A percentile compares a stretch with the other conserved stretches of the same genome.
These are phyloP conservation scores for Ceriops tagal DNA, from an alignment of 345 rosid species.

Conservation along the genomic window DNA sequence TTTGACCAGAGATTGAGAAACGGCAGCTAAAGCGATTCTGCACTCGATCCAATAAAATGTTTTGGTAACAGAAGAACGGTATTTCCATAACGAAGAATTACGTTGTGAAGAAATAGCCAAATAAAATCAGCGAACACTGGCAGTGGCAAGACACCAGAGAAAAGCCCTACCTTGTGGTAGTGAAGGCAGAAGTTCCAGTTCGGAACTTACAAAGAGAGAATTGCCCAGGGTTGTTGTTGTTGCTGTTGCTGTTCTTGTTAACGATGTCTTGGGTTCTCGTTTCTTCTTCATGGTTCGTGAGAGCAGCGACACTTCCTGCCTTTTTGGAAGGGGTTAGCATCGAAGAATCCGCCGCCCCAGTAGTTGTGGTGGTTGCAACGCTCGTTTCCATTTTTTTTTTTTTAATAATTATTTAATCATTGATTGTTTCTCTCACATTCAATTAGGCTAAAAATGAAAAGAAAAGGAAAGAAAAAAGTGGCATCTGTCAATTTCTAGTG, in stretches of 20 bases:
- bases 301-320: background rate
- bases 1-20: slow-evolving; percentile 21
- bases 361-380: background rate
- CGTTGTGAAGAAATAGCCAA: slow-evolving; percentile 1
- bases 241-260: background rate
- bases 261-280: background rate
- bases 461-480: no score
- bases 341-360: slow-evolving; percentile 41
- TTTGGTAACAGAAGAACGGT: slow-evolving; percentile 43
- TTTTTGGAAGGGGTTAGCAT: slow-evolving; percentile 20
- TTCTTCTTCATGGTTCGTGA: slow-evolving; percentile 16
- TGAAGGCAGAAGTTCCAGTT: slow-evolving; percentile 4
- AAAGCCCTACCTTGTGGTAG: slow-evolving; percentile 11
- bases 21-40: slow-evolving; percentile 32
- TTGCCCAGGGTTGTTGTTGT: background rate
- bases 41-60: slow-evolving; percentile 38
- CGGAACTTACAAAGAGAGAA: slow-evolving; percentile 8
- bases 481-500: no score
- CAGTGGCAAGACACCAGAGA: background rate
- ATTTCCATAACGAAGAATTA: slow-evolving; percentile 42
- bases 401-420: background rate
- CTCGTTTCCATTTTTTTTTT: background rate
- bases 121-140: slow-evolving; percentile 3
- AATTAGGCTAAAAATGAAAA: no score
- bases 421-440: no score